Evolutionary conservation across 2,329 filamentous ascomycete genomes (phyloP).

Genomic region (Parascedosporium putredinis): DNA sequence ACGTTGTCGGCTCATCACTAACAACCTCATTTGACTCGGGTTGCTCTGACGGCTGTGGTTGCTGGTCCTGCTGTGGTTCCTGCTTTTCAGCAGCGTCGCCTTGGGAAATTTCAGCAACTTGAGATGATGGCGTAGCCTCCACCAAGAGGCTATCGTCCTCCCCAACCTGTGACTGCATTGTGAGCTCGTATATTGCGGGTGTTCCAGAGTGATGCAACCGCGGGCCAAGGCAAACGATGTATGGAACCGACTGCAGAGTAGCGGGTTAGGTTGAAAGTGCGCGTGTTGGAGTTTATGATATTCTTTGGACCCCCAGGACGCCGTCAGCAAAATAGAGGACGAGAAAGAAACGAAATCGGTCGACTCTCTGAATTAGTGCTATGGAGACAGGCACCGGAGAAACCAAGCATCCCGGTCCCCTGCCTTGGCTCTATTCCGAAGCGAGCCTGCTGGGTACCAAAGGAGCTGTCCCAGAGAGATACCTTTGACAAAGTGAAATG

Average conservation of each 20-base stretch:
- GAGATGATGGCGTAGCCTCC: not conserved
- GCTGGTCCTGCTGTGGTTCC: not conserved
- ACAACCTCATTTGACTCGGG: not conserved
- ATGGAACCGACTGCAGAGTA: not conserved
- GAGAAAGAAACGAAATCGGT: not conserved
- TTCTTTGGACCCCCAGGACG: not conserved
- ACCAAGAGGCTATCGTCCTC: not conserved
- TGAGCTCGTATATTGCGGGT: not conserved
- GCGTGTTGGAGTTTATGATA: not conserved
- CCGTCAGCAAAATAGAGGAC: not conserved
- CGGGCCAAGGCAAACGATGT: not conserved
- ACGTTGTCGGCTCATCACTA: not conserved
- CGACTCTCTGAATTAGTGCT: not conserved
- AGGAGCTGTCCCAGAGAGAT: too few species aligned
- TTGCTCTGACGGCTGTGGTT: not conserved
- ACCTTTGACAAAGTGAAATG: too few species aligned
- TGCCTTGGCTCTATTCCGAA: not conserved
- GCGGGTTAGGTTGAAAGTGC: not conserved
- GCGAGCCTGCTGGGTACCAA: too few species aligned
- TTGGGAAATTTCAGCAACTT: not conserved
- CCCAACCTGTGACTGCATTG: not conserved
- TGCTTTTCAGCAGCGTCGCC: too few species aligned
- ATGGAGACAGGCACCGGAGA: too few species aligned
- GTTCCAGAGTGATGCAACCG: not conserved
- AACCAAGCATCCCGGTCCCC: too few species aligned